Base-by-base conservation (phyloP, 495 filamentous ascomycete genomes). In the Bombardia bombarda region DNA sequence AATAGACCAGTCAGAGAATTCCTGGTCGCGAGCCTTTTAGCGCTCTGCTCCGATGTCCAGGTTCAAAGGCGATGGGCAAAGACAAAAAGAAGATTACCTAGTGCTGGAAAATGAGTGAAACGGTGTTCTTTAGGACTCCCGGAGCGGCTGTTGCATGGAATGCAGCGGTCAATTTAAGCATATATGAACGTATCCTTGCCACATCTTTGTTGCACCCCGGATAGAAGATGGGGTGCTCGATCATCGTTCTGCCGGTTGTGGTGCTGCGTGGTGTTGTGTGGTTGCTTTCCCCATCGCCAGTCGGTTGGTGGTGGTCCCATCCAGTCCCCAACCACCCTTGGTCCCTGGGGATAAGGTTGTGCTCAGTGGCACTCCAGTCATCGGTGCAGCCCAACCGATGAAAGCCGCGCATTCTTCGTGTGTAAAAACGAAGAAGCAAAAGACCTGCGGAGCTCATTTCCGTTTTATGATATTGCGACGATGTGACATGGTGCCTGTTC, bases 391-490 rank as follows among this genome's bases (percentile, higher is more conserved):
- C 6, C 4, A 12, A 32, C 31, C 17, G 12, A 14, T 14, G 32
- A 34, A 10, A 16, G 16, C 32, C 32, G 7, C 16, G 7, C 2
- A 14, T 8, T 2, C 13, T 3, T 14, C 3, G 3, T 37, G 17
- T 9, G 7, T 23, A 10, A n/a, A 37, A 12, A 7, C 1, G 13
- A 8, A 34, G 32, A 10, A 30, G 16, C 12, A 25, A 35, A 20
- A 22, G 19, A 9, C 40, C 2, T 38, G 45, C 52, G 52, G 45
- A 46, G 41, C 18, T 40, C 41, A 41, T 37, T 42, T 50, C 44
- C 52, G 47, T 14, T 24, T n/a, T 19, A 9, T 34, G 26, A 47
- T 54, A 46, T 54, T 50, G 47, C 40, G 6, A 28, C 40, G 28
- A 42, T 54, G 51, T 43, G 35, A 54, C 51, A 18, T 37, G 26